These are phyloP conservation scores for Glycine soja DNA, from an alignment of 306 rosid species.

Conservation along the genomic window DNA sequence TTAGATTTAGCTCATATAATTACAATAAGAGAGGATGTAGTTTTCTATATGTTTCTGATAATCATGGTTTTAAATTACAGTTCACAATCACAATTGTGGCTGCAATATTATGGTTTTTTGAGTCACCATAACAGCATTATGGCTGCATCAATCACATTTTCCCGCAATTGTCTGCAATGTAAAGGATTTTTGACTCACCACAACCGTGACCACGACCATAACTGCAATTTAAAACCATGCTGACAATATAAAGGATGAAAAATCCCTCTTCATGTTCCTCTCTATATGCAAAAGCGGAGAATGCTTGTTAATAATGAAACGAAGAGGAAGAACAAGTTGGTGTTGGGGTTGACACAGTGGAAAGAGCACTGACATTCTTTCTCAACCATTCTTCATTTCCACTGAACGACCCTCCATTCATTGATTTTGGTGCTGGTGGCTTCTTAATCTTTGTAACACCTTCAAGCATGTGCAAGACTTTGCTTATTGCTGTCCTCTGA, in stretches of 20 bases:
- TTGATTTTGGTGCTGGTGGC: slow-evolving; percentile 60
- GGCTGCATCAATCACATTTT: too few species aligned
- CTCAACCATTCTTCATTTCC: slow-evolving; percentile 40
- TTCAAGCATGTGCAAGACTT: slow-evolving; percentile 74
- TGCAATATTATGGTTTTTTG: too few species aligned
- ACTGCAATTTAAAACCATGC: too few species aligned
- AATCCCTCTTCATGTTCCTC: not conserved
- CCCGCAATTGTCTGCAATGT: too few species aligned
- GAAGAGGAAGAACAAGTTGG: slow-evolving; percentile 52
- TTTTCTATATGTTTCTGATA: not conserved
- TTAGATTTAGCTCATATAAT: not conserved
- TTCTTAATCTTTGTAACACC: slow-evolving; percentile 54
- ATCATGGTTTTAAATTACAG: too few species aligned
- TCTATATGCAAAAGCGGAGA: too few species aligned
- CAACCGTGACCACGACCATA: too few species aligned
- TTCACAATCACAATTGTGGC: too few species aligned
- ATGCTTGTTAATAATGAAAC: not conserved
- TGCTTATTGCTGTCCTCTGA: slow-evolving; percentile 68
- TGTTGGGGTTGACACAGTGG: slow-evolving; percentile 41
- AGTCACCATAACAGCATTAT: too few species aligned
- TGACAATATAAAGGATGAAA: not conserved
- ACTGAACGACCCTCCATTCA: slow-evolving; percentile 27
- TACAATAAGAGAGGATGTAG: not conserved
- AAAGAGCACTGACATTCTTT: slow-evolving; percentile 37
- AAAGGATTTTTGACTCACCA: too few species aligned